These are phyloP conservation scores for Boletus vermiculosoides DNA, from an alignment of 768 basidiomycete genomes.

Conservation along the genomic window DNA sequence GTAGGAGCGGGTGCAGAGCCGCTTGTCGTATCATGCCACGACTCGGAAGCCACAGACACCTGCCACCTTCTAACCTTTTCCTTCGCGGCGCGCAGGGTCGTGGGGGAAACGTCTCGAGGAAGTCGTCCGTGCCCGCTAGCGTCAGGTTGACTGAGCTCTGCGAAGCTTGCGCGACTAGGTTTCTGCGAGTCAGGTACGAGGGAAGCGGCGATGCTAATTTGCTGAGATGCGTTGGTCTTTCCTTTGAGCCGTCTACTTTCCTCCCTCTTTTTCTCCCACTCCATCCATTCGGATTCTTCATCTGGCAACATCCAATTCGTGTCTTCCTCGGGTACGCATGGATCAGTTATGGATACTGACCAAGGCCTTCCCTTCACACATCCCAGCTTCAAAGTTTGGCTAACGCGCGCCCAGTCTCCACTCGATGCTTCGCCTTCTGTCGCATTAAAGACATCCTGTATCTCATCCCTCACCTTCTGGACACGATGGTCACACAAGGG, in stretches of 20 bases:
- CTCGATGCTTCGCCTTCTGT: slow-evolving; percentile 41
- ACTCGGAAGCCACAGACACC: slow-evolving; percentile 25
- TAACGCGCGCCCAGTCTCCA: slow-evolving; percentile 48
- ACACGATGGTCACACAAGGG: slow-evolving; percentile 29
- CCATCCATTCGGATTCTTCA: slow-evolving; percentile 49
- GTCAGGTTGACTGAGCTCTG: not conserved
- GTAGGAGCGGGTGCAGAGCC: slow-evolving; percentile 3
- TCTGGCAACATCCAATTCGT: slow-evolving; percentile 40
- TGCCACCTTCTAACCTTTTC: slow-evolving; percentile 40
- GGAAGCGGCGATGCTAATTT: not conserved
- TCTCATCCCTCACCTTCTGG: slow-evolving; percentile 33
- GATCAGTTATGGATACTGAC: slow-evolving; percentile 26
- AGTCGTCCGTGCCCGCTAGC: slow-evolving; percentile 3
- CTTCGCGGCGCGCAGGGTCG: slow-evolving; percentile 28
- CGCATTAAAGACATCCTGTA: slow-evolving; percentile 35
- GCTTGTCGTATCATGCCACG: slow-evolving; percentile 7
- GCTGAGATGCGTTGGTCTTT: slow-evolving; percentile 16
- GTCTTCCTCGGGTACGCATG: slow-evolving; percentile 21
- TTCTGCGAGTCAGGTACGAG: slow-evolving; percentile 7
- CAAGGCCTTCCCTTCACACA: slow-evolving; percentile 38
- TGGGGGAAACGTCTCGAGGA: slow-evolving; percentile 22
- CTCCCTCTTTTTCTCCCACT: slow-evolving; percentile 40
- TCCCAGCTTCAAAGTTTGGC: slow-evolving; percentile 39
- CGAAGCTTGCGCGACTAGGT: not conserved
- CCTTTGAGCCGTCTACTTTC: slow-evolving; percentile 17